Base-by-base conservation (phyloP, 805 yeast genomes). In the Starmera quercuum region DNA sequence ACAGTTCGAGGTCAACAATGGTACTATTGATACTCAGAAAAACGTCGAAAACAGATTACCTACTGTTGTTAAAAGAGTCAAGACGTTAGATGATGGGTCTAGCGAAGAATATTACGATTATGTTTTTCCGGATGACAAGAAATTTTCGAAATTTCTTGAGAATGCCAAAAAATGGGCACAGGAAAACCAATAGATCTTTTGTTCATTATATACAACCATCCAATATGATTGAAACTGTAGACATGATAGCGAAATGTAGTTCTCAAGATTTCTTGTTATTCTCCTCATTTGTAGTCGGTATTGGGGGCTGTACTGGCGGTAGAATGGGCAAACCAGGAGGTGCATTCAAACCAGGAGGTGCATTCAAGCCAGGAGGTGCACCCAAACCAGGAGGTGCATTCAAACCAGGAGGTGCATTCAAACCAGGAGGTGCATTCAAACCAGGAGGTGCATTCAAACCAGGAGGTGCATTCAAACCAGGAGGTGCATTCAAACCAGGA, bases 1-100 rank as follows among this genome's bases (percentile, higher is more conserved):
- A 32, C 64, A 67, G 36, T 87, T 83, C 56, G 95, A 86, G 46
- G 45, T 57, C 26, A 54, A 53, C 2, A 74, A 85, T 49, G 95
- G 95, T 0, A 53, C 60, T 21, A 52, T 38, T 0, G 63, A 58
- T 6, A 44, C 70, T 0, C 41, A 59, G 11, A 51, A 47, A 2
- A 41, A 38, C 6, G 65, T 78, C 5, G 51, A 51, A 7, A 53
- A 54, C 19, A 69, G 78, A 41, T 50, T 74, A 30, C 95, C 95
- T 1, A 57, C 62, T 7, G 47, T 69, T 9, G 69, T 71, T 14
- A 73, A 65, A 41, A 64, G 68, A 44, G 56, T 68, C 17, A 59
- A 64, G 31, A 54, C 50, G 4, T 38, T 54, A 20, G 59, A 51
- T 4, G 71, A 65, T 30, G 78, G 73, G 3, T 49, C 64, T 2